Evolutionary conservation across 2,329 filamentous ascomycete species (phyloP), one percentile per base, ranked within the genome.

Genomic region (Xenoacremonium recifei): DNA sequence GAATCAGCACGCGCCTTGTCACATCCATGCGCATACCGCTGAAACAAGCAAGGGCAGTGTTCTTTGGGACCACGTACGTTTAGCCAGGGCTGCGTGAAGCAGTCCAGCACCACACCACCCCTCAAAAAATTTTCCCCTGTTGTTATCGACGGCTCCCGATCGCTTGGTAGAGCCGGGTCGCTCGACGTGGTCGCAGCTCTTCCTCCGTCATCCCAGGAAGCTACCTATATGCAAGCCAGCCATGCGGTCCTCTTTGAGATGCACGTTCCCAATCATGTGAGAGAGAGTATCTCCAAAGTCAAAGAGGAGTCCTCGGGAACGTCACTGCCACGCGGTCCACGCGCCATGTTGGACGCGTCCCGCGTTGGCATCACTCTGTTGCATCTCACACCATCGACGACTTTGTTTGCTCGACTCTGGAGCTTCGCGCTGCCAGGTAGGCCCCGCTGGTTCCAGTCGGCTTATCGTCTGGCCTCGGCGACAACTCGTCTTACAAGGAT

Each of bases 391-490:
- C 32, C 16, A 18, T 32, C 32, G 16, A 34, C n/a, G n/a, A n/a
- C n/a, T n/a, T n/a, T n/a, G n/a, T n/a, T n/a, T n/a, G n/a, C n/a
- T n/a, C n/a, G n/a, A n/a, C n/a, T n/a, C n/a, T n/a, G n/a, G n/a
- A n/a, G n/a, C n/a, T 5, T 20, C 9, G 16, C 7, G 32, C 18
- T 33, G 16, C 21, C 39, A 21, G 34, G 17, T 17, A 35, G 40
- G 32, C 40, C 35, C 20, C 34, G 42, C 37, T 39, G 40, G 45
- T 43, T 46, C 46, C 46, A 40, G 40, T 45, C 43, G 38, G 44
- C 40, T 47, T 53, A 46, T 45, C 47, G 35, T 17, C 30, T 46
- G 30, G 37, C 40, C 39, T 46, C 30, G 32, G 36, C 27, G 25
- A 25, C 34, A 34, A 34, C 16, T 27, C 30, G 21, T 27, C 4